Conservation (phyloP, 441 rosid species). For the Populus hybrid region DNA sequence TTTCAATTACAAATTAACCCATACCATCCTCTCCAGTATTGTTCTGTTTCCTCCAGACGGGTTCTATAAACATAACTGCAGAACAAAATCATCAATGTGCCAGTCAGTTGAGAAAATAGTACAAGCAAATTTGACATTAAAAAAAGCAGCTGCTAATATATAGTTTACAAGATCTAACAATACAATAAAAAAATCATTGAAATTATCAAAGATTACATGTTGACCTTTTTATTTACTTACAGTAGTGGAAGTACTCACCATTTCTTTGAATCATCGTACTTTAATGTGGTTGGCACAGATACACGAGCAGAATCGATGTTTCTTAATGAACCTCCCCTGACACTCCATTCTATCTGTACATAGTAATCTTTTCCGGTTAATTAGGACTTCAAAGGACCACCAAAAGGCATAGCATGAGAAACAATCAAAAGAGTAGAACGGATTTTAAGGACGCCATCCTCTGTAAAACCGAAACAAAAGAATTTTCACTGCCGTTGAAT, state of each 20-base stretch:
- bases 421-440: neutral
- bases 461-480: no score
- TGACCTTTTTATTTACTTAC: neutral
- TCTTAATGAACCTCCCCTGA: conserved; percentile 82
- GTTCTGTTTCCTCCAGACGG: conserved; percentile 73
- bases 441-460: no score
- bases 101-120: neutral
- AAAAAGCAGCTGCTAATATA: neutral
- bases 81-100: conserved; percentile 16
- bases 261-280: conserved; percentile 72
- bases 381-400: conserved; percentile 6
- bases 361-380: conserved; percentile 7
- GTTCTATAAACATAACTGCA: conserved; percentile 76
- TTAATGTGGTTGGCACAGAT: conserved; percentile 78
- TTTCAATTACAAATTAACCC: conserved; percentile 10
- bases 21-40: conserved; percentile 98
- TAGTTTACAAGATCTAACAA: neutral
- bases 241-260: conserved; percentile 48
- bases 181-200: no score
- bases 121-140: neutral
- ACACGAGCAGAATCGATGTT: conserved; percentile 90
- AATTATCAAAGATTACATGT: neutral
- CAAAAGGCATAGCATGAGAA: neutral
- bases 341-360: conserved; percentile 84
- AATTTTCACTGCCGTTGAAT: neutral